These are phyloP conservation scores for Arthrinium puccinioides DNA, from an alignment of 2,329 filamentous ascomycete species.

Conservation along the genomic window DNA sequence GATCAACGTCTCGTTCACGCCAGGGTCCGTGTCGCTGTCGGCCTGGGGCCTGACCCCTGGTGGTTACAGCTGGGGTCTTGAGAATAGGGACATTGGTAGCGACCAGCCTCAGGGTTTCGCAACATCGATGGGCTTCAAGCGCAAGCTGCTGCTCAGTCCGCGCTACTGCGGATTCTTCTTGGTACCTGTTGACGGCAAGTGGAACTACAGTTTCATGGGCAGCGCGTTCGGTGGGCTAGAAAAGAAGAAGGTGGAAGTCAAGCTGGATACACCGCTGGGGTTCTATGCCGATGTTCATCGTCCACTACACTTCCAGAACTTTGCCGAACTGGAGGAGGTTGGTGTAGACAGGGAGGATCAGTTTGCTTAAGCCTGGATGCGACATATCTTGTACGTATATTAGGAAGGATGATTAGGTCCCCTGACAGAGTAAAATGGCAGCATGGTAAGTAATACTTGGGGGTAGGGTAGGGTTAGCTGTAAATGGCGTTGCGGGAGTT, in stretches of 20 bases:
- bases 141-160: slow-evolving; percentile 85
- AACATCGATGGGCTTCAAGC: slow-evolving; percentile 89
- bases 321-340: slow-evolving; percentile 93
- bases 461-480: no score
- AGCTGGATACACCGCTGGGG: slow-evolving; percentile 81
- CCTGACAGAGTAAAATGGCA: no score
- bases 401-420: no score
- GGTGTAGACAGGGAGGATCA: slow-evolving; percentile 92
- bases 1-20: slow-evolving; percentile 93
- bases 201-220: slow-evolving; percentile 99
- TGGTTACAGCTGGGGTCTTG: slow-evolving; percentile 93
- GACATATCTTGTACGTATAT: no score
- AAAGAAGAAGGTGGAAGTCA: slow-evolving; percentile 86
- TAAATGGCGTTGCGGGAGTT: no score
- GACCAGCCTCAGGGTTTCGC: slow-evolving; percentile 93
- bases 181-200: slow-evolving; percentile 79
- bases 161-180: slow-evolving; percentile 95
- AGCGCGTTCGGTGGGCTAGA: slow-evolving; percentile 79
- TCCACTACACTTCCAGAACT: slow-evolving; percentile 93
- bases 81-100: slow-evolving; percentile 88
- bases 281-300: slow-evolving; percentile 93
- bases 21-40: slow-evolving; percentile 87
- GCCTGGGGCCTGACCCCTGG: slow-evolving; percentile 88
- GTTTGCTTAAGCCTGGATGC: slow-evolving; percentile 62
- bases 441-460: no score